Evolutionary conservation across 2,329 filamentous ascomycete genomes (phyloP), one percentile per base, ranked within the genome.

Genomic region (Penicillium vulpinum): DNA sequence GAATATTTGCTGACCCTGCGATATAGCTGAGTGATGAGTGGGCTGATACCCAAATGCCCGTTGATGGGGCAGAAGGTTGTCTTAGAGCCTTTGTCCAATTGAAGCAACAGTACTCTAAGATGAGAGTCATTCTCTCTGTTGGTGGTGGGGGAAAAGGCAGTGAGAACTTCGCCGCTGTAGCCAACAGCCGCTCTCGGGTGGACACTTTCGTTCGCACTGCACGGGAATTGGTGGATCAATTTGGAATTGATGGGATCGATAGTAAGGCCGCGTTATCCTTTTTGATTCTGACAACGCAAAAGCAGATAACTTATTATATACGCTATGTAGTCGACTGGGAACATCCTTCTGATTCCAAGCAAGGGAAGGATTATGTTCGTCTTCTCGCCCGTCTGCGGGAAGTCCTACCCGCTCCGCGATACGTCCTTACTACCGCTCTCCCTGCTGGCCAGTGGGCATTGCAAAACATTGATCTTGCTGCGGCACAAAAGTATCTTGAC

Each of bases 71-170:
- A 4, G 80, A 84, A 46, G 89, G 88, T 39, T 91, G 88, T 43
- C 77, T 94, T 51, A 86, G 88, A 31, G 89, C 90, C 10, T 83
- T 93, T 66, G 86, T 87, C 73, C 81, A 87, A 61, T 79, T 92
- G 61, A 93, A 92, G 73, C 80, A 84, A 62, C 83, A 85, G 63
- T 86, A 92, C 68, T 83, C 82, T 31, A 84, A 89, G 68, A 79
- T 94, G 52, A 87, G 88, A 64, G 83, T 92, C n/a, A 81, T 93
- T 15, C 77, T 94, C 26, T 93, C 90, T 2, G 82, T 94, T 58
- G 90, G 90, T 18, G 90, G 90, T 6, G 84, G 82, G 24, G 78
- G 78, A 15, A 78, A 78, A 62, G 88, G 88, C 5, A 85, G 84
- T 60, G 82, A 87, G 60, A 81, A 85, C 49, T 93, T 91, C 65